Evolutionary conservation across 2,329 filamentous ascomycete species (phyloP), one percentile per base, ranked within the genome.

Genomic region (Pseudogymnoascus sp.): DNA sequence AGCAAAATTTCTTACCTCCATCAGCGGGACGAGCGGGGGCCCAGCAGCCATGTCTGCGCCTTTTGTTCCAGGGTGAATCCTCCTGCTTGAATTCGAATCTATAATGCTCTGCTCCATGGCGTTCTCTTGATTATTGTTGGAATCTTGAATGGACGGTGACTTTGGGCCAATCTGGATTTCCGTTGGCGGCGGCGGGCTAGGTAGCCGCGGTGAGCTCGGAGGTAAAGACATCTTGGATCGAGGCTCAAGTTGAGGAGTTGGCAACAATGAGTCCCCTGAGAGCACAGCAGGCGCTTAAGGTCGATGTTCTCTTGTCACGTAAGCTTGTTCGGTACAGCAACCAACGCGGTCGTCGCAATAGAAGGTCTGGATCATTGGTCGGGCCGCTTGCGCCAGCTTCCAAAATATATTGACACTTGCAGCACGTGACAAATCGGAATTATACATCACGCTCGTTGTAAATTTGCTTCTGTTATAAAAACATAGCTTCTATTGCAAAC

Each of bases 41-140:
- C 94, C 94, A 64, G 90, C 87, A 58, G 90, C 88, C 90, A 99
- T 97, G 69, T 97, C 90, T 61, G 84, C 85, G n/a, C 92, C 85
- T 73, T 88, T 94, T 47, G 92, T 97, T 61, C 94, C 94, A 4
- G 92, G 92, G 60, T 93, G 89, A 77, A 99, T 96, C 70, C 94
- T 85, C 66, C 94, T 82, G 69, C 84, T 87, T 21, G 92, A 85
- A 69, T 88, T 90, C 68, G 86, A 84, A 66, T 94, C 88, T 67
- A 87, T 80, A 66, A 80, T 80, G 70, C 74, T 81, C 74, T 81
- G 81, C 73, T 86, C 85, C 71, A 85, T 70, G 63, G 76, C 69
- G 70, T 80, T 76, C 69, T 85, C 74, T 82, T 83, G 72, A 80
- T 83, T 67, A 74, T 81, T 79, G 77, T 83, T 75, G 69, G 83